phyloP scores from a whole-genome alignment of 176 grass and related monocot species.

The Triticum aestivum region DNA sequence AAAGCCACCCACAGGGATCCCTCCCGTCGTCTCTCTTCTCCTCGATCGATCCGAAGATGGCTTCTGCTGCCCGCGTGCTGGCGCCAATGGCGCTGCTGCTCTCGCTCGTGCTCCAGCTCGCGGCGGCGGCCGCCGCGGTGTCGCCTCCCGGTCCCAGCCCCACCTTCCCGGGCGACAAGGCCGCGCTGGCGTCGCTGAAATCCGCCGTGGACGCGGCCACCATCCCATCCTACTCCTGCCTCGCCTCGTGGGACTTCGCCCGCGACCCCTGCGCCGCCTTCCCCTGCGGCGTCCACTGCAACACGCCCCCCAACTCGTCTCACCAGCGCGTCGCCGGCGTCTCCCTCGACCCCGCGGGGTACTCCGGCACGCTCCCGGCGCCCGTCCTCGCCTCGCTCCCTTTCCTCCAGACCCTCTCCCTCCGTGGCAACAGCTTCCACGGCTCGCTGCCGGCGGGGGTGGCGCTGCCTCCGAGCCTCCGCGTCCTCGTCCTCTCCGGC shows the following conservation, averaged over 20 bases:
- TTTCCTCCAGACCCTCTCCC: slow-evolving; percentile 31
- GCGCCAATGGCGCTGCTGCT: not conserved
- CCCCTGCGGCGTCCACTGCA: slow-evolving; percentile 46
- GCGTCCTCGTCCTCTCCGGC: slow-evolving; percentile 37
- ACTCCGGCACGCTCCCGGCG: slow-evolving; percentile 40
- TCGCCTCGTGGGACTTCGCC: slow-evolving; percentile 42
- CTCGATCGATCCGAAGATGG: slow-evolving; percentile 29
- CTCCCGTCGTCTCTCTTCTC: not conserved
- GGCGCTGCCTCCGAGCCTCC: slow-evolving; percentile 25
- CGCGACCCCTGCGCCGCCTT: slow-evolving; percentile 41
- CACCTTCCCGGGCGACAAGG: slow-evolving; percentile 47
- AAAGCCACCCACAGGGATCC: too few species aligned
- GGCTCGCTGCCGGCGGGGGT: slow-evolving; percentile 22
- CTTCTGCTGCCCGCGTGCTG: not conserved
- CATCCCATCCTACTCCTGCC: slow-evolving; percentile 44
- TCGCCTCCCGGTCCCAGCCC: not conserved
- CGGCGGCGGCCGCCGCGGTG: not conserved
- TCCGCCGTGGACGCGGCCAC: slow-evolving; percentile 29
- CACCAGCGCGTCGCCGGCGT: slow-evolving; percentile 37
- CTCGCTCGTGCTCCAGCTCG: slow-evolving; percentile 5
- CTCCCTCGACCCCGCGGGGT: slow-evolving; percentile 49
- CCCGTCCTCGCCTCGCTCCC: slow-evolving; percentile 29
- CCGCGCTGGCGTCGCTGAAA: slow-evolving; percentile 37
- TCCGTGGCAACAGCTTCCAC: slow-evolving; percentile 52
- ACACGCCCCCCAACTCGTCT: not conserved